Evolutionary conservation across 805 yeast genomes (phyloP).

Genomic region (Helenozyma baotianmanensis): DNA sequence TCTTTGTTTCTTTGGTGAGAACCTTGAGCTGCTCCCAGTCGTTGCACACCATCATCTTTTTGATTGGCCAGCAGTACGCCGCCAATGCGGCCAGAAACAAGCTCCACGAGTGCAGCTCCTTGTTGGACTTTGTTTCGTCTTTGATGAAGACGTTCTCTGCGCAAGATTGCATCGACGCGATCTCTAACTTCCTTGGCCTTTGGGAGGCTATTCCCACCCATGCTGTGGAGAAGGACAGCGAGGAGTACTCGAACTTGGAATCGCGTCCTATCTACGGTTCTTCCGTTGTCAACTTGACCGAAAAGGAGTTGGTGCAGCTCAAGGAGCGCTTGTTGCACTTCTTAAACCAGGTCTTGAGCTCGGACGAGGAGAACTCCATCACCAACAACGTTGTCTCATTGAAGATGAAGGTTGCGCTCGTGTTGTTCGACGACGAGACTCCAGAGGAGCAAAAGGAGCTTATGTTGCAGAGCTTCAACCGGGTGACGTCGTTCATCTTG

Average conservation of each 20-base stretch:
- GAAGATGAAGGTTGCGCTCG: slow-evolving; percentile 50
- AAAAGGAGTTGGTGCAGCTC: slow-evolving; percentile 44
- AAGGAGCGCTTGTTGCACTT: slow-evolving; percentile 53
- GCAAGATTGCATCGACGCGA: slow-evolving; percentile 58
- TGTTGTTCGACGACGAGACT: slow-evolving; percentile 41
- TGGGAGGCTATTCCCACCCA: slow-evolving; percentile 47
- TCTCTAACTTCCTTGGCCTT: slow-evolving; percentile 46
- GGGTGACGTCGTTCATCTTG: slow-evolving; percentile 31
- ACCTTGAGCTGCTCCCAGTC: slow-evolving; percentile 68
- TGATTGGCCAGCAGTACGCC: slow-evolving; percentile 77
- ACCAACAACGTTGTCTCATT: slow-evolving; percentile 22
- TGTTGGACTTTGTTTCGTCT: slow-evolving; percentile 67
- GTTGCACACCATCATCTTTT: slow-evolving; percentile 66
- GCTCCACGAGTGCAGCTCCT: slow-evolving; percentile 58
- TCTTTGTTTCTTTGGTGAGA: slow-evolving; percentile 71
- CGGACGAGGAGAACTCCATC: slow-evolving; percentile 21
- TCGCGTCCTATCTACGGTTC: slow-evolving; percentile 62
- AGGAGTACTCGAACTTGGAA: slow-evolving; percentile 34
- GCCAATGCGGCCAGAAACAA: slow-evolving; percentile 48
- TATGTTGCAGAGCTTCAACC: slow-evolving; percentile 32
- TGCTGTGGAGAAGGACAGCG: slow-evolving; percentile 36
- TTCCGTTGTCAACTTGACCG: slow-evolving; percentile 47
- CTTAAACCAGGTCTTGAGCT: slow-evolving; percentile 44
- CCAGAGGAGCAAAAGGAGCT: slow-evolving; percentile 22
- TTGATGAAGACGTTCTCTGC: slow-evolving; percentile 68